A percentile compares a stretch with the other conserved stretches of the same genome.
phyloP scores from a whole-genome alignment of 2,329 filamentous ascomycete genomes.

The Aspergillus glaucus region DNA sequence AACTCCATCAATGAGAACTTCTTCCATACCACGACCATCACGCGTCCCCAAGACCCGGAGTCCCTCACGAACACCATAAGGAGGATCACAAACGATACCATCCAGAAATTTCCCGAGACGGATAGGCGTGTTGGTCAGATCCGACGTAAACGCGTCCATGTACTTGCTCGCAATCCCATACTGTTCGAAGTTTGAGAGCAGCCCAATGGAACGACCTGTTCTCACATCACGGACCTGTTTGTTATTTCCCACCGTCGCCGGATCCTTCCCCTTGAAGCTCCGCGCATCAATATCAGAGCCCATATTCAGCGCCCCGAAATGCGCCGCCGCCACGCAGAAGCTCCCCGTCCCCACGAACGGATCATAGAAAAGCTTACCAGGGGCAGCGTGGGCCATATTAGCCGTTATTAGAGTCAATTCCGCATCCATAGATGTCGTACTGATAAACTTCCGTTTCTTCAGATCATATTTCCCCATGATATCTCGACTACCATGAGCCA shows the following conservation, averaged over 20 bases:
- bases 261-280: slow-evolving; percentile 64
- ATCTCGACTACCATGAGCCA: slow-evolving; percentile 62
- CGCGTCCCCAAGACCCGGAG: slow-evolving; percentile 77
- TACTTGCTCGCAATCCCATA: slow-evolving; percentile 64
- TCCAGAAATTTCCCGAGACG: slow-evolving; percentile 61
- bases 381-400: slow-evolving; percentile 76
- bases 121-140: slow-evolving; percentile 82
- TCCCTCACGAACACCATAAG: slow-evolving; percentile 90
- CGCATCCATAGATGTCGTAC: slow-evolving; percentile 94
- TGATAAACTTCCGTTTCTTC: slow-evolving; percentile 90
- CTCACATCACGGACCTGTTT: not conserved
- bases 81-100: slow-evolving; percentile 90
- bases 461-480: slow-evolving; percentile 71
- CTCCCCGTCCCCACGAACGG: slow-evolving; percentile 94
- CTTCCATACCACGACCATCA: slow-evolving; percentile 49
- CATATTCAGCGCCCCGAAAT: slow-evolving; percentile 77
- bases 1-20: slow-evolving; percentile 62
- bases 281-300: slow-evolving; percentile 93
- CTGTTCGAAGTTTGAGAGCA: slow-evolving; percentile 73
- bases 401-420: slow-evolving; percentile 87
- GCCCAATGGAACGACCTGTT: slow-evolving; percentile 28
- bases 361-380: slow-evolving; percentile 84
- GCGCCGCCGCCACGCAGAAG: slow-evolving; percentile 81
- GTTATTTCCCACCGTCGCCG: slow-evolving; percentile 34
- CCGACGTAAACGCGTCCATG: slow-evolving; percentile 74